A percentile compares a stretch with the other conserved stretches of the same genome.
Evolutionary conservation across 2,329 filamentous ascomycete genomes (phyloP).

Genomic region (Trichophyton simii): DNA sequence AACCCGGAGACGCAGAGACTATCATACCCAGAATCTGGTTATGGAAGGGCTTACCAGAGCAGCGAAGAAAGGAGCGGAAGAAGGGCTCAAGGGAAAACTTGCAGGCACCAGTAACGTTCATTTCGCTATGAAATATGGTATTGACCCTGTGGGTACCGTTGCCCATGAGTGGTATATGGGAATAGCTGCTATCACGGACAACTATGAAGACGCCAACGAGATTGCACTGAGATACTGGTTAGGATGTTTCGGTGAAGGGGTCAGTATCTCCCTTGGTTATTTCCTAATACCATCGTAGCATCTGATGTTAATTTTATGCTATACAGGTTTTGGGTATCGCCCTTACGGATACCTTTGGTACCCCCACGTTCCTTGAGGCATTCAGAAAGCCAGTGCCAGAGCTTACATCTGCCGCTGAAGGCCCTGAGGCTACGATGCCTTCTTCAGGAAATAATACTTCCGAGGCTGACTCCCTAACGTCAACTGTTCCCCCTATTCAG

Average conservation of each 20-base stretch:
- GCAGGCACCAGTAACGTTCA: constrained; percentile 93
- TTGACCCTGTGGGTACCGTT: constrained; percentile 74
- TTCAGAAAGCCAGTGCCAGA: constrained; percentile 57
- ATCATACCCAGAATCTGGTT: constrained; percentile 86
- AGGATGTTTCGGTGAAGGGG: constrained; percentile 71
- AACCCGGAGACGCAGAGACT: constrained; percentile 75
- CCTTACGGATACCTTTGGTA: constrained; percentile 93
- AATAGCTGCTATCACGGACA: constrained; percentile 75
- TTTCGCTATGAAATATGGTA: constrained; percentile 81
- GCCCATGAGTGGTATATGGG: constrained; percentile 99
- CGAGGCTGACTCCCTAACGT: constrained; percentile 26
- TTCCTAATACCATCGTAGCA: not conserved
- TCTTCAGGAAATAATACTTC: constrained; percentile 32
- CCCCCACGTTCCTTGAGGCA: constrained; percentile 69
- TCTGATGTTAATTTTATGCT: not conserved
- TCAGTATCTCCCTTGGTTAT: constrained; percentile 19
- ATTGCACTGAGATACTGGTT: constrained; percentile 79
- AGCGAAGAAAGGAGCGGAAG: constrained; percentile 53
- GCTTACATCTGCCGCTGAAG: constrained; percentile 30
- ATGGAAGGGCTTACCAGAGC: constrained; percentile 75
- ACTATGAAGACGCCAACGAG: constrained; percentile 78
- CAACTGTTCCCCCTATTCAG: constrained; percentile 32
- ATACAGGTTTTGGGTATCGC: constrained; percentile 63
- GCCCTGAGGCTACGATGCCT: constrained; percentile 27
- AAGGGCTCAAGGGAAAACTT: constrained; percentile 58